phyloP scores from a whole-genome alignment of 805 yeast species.

The Brettanomyces sp. region DNA sequence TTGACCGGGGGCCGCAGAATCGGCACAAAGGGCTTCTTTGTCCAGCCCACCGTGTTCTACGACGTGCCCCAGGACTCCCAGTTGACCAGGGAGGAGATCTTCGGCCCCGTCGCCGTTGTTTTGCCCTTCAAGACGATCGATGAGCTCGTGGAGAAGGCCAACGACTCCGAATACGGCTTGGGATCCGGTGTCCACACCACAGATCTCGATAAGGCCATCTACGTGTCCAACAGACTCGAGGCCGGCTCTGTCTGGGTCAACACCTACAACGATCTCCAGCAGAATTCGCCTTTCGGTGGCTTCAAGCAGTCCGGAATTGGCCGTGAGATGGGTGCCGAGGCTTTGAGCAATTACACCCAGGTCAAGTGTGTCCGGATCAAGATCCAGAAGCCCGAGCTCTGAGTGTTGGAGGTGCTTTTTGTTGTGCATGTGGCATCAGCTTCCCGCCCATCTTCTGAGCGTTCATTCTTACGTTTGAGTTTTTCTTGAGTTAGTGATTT shows the following conservation, averaged over 20 bases:
- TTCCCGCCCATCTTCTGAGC: background rate
- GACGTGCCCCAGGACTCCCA: constrained; percentile 54
- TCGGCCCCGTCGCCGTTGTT: constrained; percentile 71
- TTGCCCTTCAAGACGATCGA: constrained; percentile 60
- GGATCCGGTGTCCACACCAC: constrained; percentile 76
- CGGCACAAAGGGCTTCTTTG: constrained; percentile 60
- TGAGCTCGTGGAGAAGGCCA: constrained; percentile 58
- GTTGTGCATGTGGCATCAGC: background rate
- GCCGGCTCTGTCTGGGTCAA: constrained; percentile 78
- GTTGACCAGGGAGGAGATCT: constrained; percentile 66
- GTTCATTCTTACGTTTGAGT: too few species aligned
- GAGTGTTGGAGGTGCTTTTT: background rate
- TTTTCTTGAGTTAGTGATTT: too few species aligned
- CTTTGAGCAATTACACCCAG: constrained; percentile 67
- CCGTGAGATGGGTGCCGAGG: constrained; percentile 79
- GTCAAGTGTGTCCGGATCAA: constrained; percentile 60
- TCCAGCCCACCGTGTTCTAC: constrained; percentile 66
- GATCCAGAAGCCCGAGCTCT: constrained; percentile 19
- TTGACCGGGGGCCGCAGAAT: constrained; percentile 64
- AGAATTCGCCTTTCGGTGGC: constrained; percentile 75
- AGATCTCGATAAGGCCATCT: constrained; percentile 50
- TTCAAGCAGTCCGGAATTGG: constrained; percentile 75
- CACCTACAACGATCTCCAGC: constrained; percentile 72
- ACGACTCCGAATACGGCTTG: constrained; percentile 65
- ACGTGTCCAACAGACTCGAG: constrained; percentile 53